Percentiles rank a stretch among this genome's conserved stretches.
These are phyloP conservation scores for Coprinopsis strossmayeri DNA, from an alignment of 768 basidiomycete genomes.

Conservation along the genomic window DNA sequence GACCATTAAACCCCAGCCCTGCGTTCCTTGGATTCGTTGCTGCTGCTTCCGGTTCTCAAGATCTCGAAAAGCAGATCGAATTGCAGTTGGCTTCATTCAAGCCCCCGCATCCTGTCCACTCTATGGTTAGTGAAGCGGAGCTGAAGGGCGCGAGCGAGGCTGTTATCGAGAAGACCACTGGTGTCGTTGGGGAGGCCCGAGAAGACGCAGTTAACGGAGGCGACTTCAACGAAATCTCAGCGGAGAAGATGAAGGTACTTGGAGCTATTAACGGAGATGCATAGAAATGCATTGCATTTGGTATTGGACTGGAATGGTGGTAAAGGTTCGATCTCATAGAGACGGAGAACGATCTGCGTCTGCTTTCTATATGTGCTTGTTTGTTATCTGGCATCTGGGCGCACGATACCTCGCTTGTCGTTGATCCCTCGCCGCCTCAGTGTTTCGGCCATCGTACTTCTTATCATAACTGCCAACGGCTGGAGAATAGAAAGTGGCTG, in stretches of 20 bases:
- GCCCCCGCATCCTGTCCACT: slow-evolving; percentile 69
- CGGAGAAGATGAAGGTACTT: neutral
- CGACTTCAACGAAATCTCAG: neutral
- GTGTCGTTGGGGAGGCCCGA: neutral
- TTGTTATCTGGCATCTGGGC: too few species aligned
- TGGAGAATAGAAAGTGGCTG: too few species aligned
- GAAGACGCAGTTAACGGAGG: neutral
- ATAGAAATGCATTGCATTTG: too few species aligned
- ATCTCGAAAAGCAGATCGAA: slow-evolving; percentile 67
- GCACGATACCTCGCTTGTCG: too few species aligned
- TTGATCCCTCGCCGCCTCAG: too few species aligned
- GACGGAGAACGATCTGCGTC: too few species aligned
- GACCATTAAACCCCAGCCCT: slow-evolving; percentile 95
- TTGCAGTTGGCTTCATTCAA: slow-evolving; percentile 54
- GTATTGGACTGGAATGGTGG: too few species aligned
- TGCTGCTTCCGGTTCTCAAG: slow-evolving; percentile 48
- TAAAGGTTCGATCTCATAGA: too few species aligned
- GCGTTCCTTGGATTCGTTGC: slow-evolving; percentile 95
- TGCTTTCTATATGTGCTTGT: too few species aligned
- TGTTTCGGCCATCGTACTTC: too few species aligned
- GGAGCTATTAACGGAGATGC: neutral
- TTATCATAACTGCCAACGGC: too few species aligned
- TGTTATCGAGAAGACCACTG: slow-evolving; percentile 2
- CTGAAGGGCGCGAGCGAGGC: slow-evolving; percentile 31
- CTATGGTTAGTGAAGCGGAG: slow-evolving; percentile 66